Evolutionary conservation across 2,329 filamentous ascomycete genomes (phyloP), one percentile per base, ranked within the genome.

Genomic region (Fusarium pseudonygamai): DNA sequence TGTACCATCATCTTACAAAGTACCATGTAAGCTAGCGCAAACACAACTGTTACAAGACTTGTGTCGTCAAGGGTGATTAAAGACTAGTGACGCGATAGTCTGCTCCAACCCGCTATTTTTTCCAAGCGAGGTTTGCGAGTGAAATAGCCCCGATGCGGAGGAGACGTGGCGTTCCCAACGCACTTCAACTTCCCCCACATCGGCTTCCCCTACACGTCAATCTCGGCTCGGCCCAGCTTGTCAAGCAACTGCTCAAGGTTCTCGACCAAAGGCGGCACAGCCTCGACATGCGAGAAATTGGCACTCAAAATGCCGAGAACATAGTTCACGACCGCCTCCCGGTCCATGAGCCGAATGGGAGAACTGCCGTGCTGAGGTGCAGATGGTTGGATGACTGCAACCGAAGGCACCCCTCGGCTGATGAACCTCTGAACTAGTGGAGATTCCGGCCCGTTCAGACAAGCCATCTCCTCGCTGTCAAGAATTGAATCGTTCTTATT

Each of bases 51-150:
- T n/a, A n/a, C n/a, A n/a, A n/a, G 10, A 8, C 12, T 9, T 11
- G n/a, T 9, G 20, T 8, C 0, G 9, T 8, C 4, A 26, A 3
- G 3, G 3, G 0, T 15, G 0, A 28, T 11, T 9, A 1, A 7
- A 14, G 20, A 30, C 28, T 12, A 16, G 16, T 16, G 7, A 12
- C 26, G 6, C 12, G 13, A 20, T 12, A 22, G 18, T 11, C 2
- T 20, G 24, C 18, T 6, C 4, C 16, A 28, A 24, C 43, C 24
- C 24, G 8, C 6, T 10, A 10, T 14, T 10, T 5, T 11, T 8
- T 10, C 20, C 4, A 12, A 6, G 7, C 22, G 12, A 14, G n/a
- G n/a, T n/a, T n/a, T 3, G 45, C 22, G 24, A 34, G 47, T 20
- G 7, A 2, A 14, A 15, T 10, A 7, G 14, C 7, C 3, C 26